Conservation (phyloP, 305 asterid species). For the Fraxinus platypoda region DNA sequence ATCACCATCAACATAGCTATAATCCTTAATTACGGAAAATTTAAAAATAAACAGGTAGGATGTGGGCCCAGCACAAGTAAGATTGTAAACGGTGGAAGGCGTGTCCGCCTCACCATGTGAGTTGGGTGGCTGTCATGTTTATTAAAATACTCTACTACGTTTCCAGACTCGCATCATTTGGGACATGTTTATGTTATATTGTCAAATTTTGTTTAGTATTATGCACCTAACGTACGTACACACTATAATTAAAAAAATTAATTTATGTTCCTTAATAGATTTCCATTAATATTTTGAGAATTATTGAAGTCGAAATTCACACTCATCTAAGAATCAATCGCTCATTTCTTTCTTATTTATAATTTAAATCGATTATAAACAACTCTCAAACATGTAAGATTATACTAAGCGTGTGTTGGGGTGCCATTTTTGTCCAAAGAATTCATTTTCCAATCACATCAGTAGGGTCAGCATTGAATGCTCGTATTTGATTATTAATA, state of each 20-base stretch:
- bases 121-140: neutral
- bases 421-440: too few species aligned
- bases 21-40: neutral
- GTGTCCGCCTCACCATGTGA: neutral
- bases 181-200: neutral
- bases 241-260: too few species aligned
- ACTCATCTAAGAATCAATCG: neutral
- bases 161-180: neutral
- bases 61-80: neutral
- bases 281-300: neutral
- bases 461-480: too few species aligned
- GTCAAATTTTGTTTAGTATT: neutral
- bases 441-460: too few species aligned
- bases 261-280: neutral
- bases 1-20: neutral
- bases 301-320: neutral
- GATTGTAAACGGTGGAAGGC: too few species aligned
- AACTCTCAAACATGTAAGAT: neutral
- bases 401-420: neutral
- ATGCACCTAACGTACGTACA: neutral
- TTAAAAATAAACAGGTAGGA: neutral
- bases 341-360: neutral
- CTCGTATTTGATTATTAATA: too few species aligned
- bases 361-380: too few species aligned
- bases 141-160: neutral